Evolutionary conservation across 352 stramenopile genomes (phyloP), one percentile per base, ranked within the genome.

Genomic region (Phytophthora palmivora): DNA sequence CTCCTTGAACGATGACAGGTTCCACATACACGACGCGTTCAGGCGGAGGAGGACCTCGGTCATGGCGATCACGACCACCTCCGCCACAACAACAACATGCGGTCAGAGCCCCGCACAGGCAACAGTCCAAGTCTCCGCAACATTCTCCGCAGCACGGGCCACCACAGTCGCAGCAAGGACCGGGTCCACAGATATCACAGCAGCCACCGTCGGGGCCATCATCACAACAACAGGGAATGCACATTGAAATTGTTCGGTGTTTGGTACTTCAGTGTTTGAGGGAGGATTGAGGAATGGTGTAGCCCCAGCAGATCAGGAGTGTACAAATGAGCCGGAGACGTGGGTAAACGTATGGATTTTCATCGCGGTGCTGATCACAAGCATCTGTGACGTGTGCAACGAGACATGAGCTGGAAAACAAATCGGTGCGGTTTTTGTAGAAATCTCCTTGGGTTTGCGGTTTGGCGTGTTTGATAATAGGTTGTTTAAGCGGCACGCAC

Each of bases 41-140:
- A n/a, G n/a, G n/a, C 19, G 60, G 55, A 34, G 41, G 59, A 44
- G 41, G 59, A 6, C 49, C 53, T 37, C 47, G 53, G 26, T 60
- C 45, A 21, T 52, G 65, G 28, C 49, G n/a, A n/a, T n/a, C 34
- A 12, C 46, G 37, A 41, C 52, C 48, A 19, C 48, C 52, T 15
- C 53, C 66, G 10, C 48, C 36, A 34, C 63, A 52, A 33, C 67
- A 75, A 42, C 67, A 75, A 19, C 45, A 64, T 14, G 67, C 51
- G 4, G 60, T 58, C 16, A 69, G 36, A 26, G 53, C 32, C 45
- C 67, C 67, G 32, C 67, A 75, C 12, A 75, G 55, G 16, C 67
- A 74, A 45, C 58, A 65, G 34, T 59, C 53, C 44, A 71, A 36
- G 26, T 71, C 67, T 47, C 47, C 61, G 28, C 54, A 63, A 36